These are phyloP conservation scores for Magnaporthiopsis rhizophila DNA, from an alignment of 2,329 filamentous ascomycete genomes.

Conservation along the genomic window DNA sequence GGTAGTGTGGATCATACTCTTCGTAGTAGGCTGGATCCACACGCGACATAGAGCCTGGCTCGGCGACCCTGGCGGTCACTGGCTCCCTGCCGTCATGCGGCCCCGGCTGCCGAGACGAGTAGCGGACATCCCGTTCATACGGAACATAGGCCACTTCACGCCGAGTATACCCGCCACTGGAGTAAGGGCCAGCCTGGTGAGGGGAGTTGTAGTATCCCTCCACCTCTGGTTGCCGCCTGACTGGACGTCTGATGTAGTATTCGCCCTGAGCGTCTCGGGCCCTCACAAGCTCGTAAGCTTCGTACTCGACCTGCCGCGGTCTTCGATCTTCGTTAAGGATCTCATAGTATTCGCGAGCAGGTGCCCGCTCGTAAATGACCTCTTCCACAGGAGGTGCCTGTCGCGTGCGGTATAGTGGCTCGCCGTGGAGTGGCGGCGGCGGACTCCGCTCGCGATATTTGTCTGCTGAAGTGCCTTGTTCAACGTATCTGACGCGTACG, in stretches of 20 bases:
- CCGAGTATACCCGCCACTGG: background rate
- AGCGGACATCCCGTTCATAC: slow-evolving; percentile 2
- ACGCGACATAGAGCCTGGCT: slow-evolving; percentile 10
- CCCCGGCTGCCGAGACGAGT: slow-evolving; percentile 1
- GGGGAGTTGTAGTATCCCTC: slow-evolving; percentile 1
- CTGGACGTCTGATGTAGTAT: slow-evolving; percentile 36
- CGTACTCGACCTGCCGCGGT: slow-evolving; percentile 23
- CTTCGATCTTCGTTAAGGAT: slow-evolving; percentile 22
- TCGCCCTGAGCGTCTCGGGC: slow-evolving; percentile 35
- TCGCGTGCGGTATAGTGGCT: slow-evolving; percentile 18
- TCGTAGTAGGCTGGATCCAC: slow-evolving; percentile 23
- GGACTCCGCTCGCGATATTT: slow-evolving; percentile 25
- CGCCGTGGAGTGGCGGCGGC: slow-evolving; percentile 14
- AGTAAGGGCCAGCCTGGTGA: background rate
- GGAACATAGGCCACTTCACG: slow-evolving; percentile 1
- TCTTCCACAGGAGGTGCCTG: background rate
- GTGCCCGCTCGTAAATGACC: background rate
- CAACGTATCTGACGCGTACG: slow-evolving; percentile 21
- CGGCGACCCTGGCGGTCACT: slow-evolving; percentile 9
- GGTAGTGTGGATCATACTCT: slow-evolving; percentile 37
- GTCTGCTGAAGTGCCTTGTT: slow-evolving; percentile 15
- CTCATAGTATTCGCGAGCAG: slow-evolving; percentile 24
- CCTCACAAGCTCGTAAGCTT: slow-evolving; percentile 37
- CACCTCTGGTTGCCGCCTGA: slow-evolving; percentile 13
- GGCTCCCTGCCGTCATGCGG: slow-evolving; percentile 12